A percentile compares a stretch with the other conserved stretches of the same genome.
Conservation (phyloP, 257 asterid genomes). For the Solanum gracilifrons region DNA sequence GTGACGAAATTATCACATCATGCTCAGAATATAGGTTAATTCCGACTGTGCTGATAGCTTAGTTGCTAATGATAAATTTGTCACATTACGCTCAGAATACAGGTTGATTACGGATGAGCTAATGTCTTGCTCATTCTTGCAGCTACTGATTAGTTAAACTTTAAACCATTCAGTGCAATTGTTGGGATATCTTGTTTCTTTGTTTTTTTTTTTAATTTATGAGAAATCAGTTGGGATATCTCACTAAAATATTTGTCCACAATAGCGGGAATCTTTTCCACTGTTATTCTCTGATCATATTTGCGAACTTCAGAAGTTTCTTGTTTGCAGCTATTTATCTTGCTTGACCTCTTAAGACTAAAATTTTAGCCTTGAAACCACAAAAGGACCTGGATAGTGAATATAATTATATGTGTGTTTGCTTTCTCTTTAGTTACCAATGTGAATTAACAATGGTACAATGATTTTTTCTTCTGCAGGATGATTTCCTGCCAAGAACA, state of each 20-base stretch:
- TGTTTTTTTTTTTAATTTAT: background rate
- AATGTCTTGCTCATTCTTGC: background rate
- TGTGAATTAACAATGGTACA: background rate
- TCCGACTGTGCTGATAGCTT: background rate
- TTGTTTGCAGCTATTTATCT: background rate
- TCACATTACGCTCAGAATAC: background rate
- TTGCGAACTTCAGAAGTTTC: background rate
- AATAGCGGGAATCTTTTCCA: background rate
- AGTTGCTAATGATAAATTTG: background rate
- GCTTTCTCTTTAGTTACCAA: background rate
- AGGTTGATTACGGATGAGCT: background rate
- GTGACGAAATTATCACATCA: background rate
- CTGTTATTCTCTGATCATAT: background rate
- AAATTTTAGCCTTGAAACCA: background rate
- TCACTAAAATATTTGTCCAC: background rate
- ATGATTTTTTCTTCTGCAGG: slow-evolving; percentile 28
- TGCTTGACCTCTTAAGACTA: background rate
- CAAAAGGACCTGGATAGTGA: background rate
- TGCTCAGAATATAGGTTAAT: background rate
- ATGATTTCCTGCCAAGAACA: slow-evolving; percentile 95
- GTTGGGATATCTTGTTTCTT: background rate
- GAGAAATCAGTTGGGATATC: background rate
- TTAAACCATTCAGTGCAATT: background rate
- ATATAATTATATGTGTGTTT: background rate
- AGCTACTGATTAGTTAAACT: background rate